Evolutionary conservation across 2,329 filamentous ascomycete genomes (phyloP).

Genomic region (Geoglossum cookeanum): DNA sequence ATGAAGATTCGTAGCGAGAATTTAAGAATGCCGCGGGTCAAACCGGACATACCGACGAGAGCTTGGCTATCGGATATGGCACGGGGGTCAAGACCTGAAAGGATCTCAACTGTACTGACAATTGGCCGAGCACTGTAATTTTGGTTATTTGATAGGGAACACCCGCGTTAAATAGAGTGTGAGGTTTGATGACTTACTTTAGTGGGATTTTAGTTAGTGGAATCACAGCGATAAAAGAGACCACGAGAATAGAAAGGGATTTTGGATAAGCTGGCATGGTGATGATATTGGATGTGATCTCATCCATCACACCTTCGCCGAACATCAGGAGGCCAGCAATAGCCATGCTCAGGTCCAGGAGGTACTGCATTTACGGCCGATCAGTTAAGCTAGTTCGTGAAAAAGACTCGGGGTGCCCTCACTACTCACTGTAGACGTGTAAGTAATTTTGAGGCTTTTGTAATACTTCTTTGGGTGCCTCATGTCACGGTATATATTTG

Average conservation of each 20-base stretch:
- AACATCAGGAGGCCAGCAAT: slow-evolving; percentile 86
- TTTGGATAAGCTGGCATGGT: slow-evolving; percentile 53
- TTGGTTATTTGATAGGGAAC: slow-evolving; percentile 10
- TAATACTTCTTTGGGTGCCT: slow-evolving; percentile 66
- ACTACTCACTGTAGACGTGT: slow-evolving; percentile 55
- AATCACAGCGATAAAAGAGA: slow-evolving; percentile 76
- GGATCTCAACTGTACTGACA: slow-evolving; percentile 63
- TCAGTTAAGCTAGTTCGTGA: background rate
- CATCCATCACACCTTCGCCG: slow-evolving; percentile 68
- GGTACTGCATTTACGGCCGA: slow-evolving; percentile 32
- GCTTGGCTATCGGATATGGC: slow-evolving; percentile 29
- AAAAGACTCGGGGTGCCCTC: background rate
- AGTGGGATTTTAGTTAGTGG: slow-evolving; percentile 90
- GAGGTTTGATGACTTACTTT: slow-evolving; percentile 30
- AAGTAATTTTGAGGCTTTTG: slow-evolving; percentile 58
- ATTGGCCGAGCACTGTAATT: slow-evolving; percentile 52
- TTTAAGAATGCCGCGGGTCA: slow-evolving; percentile 39
- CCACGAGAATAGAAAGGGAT: slow-evolving; percentile 57
- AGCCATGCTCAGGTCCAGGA: slow-evolving; percentile 66
- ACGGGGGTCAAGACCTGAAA: slow-evolving; percentile 50
- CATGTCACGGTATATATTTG: slow-evolving; percentile 67
- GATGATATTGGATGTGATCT: slow-evolving; percentile 82
- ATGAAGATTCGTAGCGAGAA: slow-evolving; percentile 44
- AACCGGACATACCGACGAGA: slow-evolving; percentile 34
- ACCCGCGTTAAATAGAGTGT: background rate